Conservation (phyloP, 371 early-diverging fungal genomes). For the Mucor saturninus region DNA sequence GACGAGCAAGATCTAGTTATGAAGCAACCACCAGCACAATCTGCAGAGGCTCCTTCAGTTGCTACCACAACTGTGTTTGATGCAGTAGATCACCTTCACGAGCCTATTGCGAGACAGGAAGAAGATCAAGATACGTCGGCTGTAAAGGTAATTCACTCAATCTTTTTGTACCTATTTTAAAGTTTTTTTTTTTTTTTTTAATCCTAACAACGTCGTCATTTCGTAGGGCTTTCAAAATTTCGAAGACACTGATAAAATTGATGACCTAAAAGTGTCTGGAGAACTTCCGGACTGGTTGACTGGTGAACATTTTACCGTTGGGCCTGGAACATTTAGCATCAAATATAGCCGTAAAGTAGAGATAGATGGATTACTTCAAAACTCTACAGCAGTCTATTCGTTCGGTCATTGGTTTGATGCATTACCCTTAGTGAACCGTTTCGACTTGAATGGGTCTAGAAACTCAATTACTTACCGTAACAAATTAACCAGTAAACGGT, state of each 20-base stretch:
- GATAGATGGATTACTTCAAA: constrained; percentile 62
- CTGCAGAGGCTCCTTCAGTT: neutral
- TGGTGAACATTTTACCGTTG: constrained; percentile 67
- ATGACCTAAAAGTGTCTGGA: constrained; percentile 52
- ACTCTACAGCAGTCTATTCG: constrained; percentile 60
- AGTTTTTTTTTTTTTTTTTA: neutral
- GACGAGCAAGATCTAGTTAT: neutral
- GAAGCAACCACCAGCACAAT: neutral
- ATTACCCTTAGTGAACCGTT: constrained; percentile 66
- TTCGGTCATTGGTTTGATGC: constrained; percentile 79
- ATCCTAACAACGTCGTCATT: neutral
- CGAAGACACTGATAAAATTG: constrained; percentile 41
- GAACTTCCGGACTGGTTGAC: constrained; percentile 66
- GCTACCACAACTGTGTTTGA: constrained; percentile 12
- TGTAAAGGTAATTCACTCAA: constrained; percentile 13
- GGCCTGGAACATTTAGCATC: constrained; percentile 65
- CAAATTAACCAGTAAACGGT: constrained; percentile 61
- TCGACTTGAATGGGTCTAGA: constrained; percentile 58
- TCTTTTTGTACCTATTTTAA: too few species aligned
- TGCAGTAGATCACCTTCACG: neutral
- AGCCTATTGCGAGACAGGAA: neutral
- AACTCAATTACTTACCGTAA: constrained; percentile 64
- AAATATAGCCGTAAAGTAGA: constrained; percentile 64
- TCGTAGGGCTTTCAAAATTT: constrained; percentile 51
- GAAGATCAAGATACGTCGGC: constrained; percentile 20